Evolutionary conservation across 1,284 basidiomycete genomes (phyloP), one percentile per base, ranked within the genome.

Genomic region (Moesziomyces sp.): DNA sequence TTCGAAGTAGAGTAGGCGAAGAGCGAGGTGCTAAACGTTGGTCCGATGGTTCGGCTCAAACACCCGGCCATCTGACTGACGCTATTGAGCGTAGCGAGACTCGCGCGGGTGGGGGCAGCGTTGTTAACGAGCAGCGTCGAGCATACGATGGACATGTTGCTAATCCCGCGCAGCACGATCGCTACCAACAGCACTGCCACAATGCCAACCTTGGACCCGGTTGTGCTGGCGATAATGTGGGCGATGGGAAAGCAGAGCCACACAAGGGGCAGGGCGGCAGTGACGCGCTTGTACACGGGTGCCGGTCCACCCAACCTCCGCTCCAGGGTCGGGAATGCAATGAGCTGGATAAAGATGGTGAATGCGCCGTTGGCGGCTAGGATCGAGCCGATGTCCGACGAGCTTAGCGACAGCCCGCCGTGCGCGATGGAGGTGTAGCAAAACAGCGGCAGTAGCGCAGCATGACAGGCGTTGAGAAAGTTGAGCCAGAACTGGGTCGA

Each of bases 401-500:
- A 58, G 16, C 52, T 53, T 18, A 77, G 58, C 10, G 57, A 58
- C 8, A 80, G 47, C 1, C 78, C 78, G 18, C 78, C 78, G 26
- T 67, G 54, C 0, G 48, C 43, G 28, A 80, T 52, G 5, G 59
- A 18, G 0, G 60, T 66, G 52, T 74, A 78, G 61, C 75, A 71
- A 52, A 77, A 80, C 2, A 80, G 61, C 3, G 78, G 78, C 2
- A 79, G 57, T n/a, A 78, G 47, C 0, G 77, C 63, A 3, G 76
- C 63, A 35, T 74, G 64, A 35, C 67, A 76, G 18, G 72, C 74
- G 52, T 74, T 74, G 51, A 71, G 43, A 24, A 80, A 70, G 56
- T 77, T 74, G 45, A 80, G 57, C 44, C 75, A 58, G 34, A 58
- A 51, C 34, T 74, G 71, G 16, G 76, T 77, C 9, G 52, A 45